Evolutionary conservation across 768 basidiomycete genomes (phyloP).

Genomic region (Brasilioporus rufonigricans): DNA sequence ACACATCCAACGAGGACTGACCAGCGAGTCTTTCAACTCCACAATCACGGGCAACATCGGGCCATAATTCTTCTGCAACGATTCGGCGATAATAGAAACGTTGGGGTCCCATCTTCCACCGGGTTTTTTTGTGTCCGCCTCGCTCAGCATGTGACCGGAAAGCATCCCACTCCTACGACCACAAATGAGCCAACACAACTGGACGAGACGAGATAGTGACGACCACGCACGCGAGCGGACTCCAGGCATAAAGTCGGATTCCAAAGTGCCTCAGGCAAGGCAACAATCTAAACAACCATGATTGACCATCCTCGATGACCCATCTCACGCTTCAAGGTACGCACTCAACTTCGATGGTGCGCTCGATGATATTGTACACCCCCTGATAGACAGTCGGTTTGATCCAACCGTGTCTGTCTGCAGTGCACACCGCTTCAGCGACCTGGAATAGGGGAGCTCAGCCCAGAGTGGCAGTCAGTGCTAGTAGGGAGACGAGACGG

Average conservation of each 20-base stretch:
- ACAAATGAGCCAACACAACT: background rate
- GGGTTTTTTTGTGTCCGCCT: constrained; percentile 1
- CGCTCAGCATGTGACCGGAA: constrained; percentile 8
- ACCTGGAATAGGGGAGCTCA: constrained; percentile 26
- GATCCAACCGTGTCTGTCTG: constrained; percentile 45
- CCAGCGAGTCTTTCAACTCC: constrained; percentile 16
- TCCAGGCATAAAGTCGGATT: constrained; percentile 38
- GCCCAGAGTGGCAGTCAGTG: too few species aligned
- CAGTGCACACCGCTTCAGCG: constrained; percentile 43
- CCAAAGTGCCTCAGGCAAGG: constrained; percentile 42
- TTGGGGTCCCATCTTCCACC: constrained; percentile 14
- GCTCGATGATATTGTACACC: constrained; percentile 46
- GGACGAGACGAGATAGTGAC: background rate
- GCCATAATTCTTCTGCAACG: background rate
- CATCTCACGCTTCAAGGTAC: background rate
- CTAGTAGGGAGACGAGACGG: too few species aligned
- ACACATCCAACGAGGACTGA: background rate
- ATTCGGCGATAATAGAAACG: background rate
- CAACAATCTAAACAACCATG: constrained; percentile 28
- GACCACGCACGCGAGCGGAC: too few species aligned
- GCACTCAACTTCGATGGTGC: constrained; percentile 19
- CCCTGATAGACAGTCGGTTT: constrained; percentile 51
- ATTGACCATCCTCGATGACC: too few species aligned
- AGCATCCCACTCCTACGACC: constrained; percentile 12
- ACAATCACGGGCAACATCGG: constrained; percentile 13